Evolutionary conservation across 345 rosid genomes (phyloP), one percentile per base, ranked within the genome.

Genomic region (Acer campestre): DNA sequence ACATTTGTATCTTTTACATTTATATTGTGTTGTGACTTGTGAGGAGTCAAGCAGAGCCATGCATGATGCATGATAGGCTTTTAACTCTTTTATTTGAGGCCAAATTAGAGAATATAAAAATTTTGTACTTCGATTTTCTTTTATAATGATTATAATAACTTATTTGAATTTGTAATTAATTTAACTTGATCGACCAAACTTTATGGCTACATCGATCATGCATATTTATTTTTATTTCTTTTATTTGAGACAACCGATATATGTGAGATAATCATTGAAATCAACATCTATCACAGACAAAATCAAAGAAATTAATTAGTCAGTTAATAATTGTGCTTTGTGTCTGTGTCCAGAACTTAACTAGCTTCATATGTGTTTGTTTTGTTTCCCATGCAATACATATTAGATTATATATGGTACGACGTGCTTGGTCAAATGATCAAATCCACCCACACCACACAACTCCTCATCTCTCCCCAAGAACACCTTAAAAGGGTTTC

Each of bases 401-500:
- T 4, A 4, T 56, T 56, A 55, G 68, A 69, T 53, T 51, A 51
- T 23, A 51, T 35, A 35, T 35, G 38, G 38, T 35, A 35, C 38
- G 76, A 35, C 38, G 76, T 7, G 73, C 67, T 13, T 14, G 68
- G 66, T 61, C 75, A 18, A 56, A 71, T 27, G 53, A 22, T 72
- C 66, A 73, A 73, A 42, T 40, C 64, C 16, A 56, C n/a, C 64
- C 16, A 56, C n/a, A 17, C 20, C 22, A 5, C 61, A 1, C 61
- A 6, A 56, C 38, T 4, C 38, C 27, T 25, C n/a, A n/a, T n/a
- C 38, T 4, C 38, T 35, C 38, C 6, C 38, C 38, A 35, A 35
- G 7, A 35, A 25, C 70, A 16, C 31, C 81, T 66, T 17, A 62
- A 77, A 81, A 63, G 62, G 49, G 74, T 75, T 35, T 35, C 38